phyloP scores from a whole-genome alignment of 768 basidiomycete genomes.

The Lentinula raphanica region DNA sequence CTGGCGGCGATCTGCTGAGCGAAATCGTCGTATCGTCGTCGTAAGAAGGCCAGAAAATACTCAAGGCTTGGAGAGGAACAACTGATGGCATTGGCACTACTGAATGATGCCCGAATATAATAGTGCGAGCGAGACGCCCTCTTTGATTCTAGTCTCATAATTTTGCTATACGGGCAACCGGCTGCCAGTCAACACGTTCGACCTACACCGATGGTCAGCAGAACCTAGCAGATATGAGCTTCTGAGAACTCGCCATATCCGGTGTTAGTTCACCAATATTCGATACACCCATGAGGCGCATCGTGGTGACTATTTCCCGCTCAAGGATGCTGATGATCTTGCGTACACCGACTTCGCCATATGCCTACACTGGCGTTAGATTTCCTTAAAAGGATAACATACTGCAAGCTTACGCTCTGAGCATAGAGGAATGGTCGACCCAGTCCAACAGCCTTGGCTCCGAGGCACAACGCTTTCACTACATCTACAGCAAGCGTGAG shows the following conservation, averaged over 20 bases:
- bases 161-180: slow-evolving; percentile 18
- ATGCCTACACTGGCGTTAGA: slow-evolving; percentile 46
- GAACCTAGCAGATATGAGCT: background rate
- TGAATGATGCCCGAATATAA: too few species aligned
- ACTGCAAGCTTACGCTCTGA: slow-evolving; percentile 52
- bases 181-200: slow-evolving; percentile 66
- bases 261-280: slow-evolving; percentile 62
- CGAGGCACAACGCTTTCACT: slow-evolving; percentile 85
- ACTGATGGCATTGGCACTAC: too few species aligned
- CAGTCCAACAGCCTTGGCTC: slow-evolving; percentile 81
- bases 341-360: slow-evolving; percentile 65
- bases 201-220: slow-evolving; percentile 31
- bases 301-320: slow-evolving; percentile 71
- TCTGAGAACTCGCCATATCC: slow-evolving; percentile 50
- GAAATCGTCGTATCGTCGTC: too few species aligned
- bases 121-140: too few species aligned
- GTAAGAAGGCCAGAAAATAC: too few species aligned
- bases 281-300: slow-evolving; percentile 73
- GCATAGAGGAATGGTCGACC: slow-evolving; percentile 86
- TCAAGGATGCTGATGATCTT: slow-evolving; percentile 65
- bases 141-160: too few species aligned
- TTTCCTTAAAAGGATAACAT: background rate
- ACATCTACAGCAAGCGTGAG: slow-evolving; percentile 48
- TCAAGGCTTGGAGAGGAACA: too few species aligned
- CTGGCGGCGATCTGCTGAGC: too few species aligned